A percentile compares a stretch with the other conserved stretches of the same genome.
These are phyloP conservation scores for Macrolepiota dolichaula DNA, from an alignment of 768 basidiomycete genomes.

Conservation along the genomic window DNA sequence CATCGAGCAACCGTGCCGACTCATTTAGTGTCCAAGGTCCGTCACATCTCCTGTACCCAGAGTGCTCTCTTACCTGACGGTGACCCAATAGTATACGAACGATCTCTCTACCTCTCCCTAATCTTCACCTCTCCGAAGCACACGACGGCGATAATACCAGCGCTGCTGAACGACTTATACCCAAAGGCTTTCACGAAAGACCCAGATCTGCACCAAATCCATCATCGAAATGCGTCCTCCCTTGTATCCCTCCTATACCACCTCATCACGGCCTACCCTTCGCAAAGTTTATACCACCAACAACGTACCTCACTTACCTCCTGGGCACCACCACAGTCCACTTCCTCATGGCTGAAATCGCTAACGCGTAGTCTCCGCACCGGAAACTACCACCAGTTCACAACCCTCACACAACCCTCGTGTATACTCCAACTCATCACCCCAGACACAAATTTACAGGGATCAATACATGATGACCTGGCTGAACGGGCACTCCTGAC, in stretches of 20 bases:
- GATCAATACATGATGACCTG: slow-evolving; percentile 12
- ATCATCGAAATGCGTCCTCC: slow-evolving; percentile 21
- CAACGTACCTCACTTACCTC: slow-evolving; percentile 38
- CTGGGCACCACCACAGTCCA: slow-evolving; percentile 34
- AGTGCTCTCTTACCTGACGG: neutral
- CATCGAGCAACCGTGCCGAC: slow-evolving; percentile 57
- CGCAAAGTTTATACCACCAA: slow-evolving; percentile 54
- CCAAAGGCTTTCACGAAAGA: slow-evolving; percentile 18
- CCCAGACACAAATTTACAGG: neutral
- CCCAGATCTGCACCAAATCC: slow-evolving; percentile 13
- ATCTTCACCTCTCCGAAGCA: slow-evolving; percentile 62
- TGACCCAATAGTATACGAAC: slow-evolving; percentile 58
- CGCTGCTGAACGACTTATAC: slow-evolving; percentile 52
- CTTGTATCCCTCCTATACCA: slow-evolving; percentile 57
- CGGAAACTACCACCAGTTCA: slow-evolving; percentile 52
- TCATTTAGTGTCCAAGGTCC: slow-evolving; percentile 66
- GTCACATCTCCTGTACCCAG: slow-evolving; percentile 11
- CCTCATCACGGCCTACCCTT: slow-evolving; percentile 58
- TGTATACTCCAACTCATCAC: slow-evolving; percentile 19
- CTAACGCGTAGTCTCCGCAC: slow-evolving; percentile 51
- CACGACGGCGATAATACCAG: slow-evolving; percentile 57
- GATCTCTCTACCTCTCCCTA: slow-evolving; percentile 61
- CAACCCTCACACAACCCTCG: slow-evolving; percentile 35
- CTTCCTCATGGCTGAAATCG: slow-evolving; percentile 47
- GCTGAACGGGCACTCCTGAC: slow-evolving; percentile 38